phyloP scores from a whole-genome alignment of 1,139 yeast genomes.

The Schizosaccharomyces versatilis region DNA sequence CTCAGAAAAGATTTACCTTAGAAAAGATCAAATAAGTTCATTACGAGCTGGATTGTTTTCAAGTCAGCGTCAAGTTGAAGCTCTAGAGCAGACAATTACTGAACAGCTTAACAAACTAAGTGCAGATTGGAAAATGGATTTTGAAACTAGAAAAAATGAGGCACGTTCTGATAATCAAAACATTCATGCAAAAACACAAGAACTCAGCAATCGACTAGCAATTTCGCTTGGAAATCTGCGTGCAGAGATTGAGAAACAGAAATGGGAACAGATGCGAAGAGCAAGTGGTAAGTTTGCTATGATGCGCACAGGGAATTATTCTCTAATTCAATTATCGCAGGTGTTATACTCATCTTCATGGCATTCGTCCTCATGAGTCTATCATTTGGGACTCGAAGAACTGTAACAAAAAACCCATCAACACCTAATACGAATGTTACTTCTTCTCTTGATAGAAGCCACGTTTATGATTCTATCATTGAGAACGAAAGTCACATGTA shows the following conservation, averaged over 20 bases:
- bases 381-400: not conserved
- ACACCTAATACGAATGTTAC: not conserved
- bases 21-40: conserved; percentile 1
- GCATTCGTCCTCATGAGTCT: not conserved
- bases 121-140: not conserved
- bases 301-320: not conserved
- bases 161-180: not conserved
- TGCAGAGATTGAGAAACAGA: conserved; percentile 1
- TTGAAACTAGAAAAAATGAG: not conserved
- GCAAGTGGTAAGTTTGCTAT: not conserved
- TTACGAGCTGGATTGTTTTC: not conserved
- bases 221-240: not conserved
- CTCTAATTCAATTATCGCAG: not conserved
- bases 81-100: not conserved
- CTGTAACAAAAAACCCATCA: not conserved
- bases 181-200: not conserved
- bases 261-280: conserved; percentile 1
- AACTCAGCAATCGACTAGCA: not conserved
- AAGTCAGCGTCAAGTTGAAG: not conserved
- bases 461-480: not conserved
- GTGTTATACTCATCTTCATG: not conserved
- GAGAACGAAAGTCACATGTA: too few relatives aligned
- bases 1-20: not conserved
- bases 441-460: not conserved
- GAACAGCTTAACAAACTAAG: not conserved